phyloP scores from a whole-genome alignment of 1,139 yeast species.

The Scheffersomyces quercinus region DNA sequence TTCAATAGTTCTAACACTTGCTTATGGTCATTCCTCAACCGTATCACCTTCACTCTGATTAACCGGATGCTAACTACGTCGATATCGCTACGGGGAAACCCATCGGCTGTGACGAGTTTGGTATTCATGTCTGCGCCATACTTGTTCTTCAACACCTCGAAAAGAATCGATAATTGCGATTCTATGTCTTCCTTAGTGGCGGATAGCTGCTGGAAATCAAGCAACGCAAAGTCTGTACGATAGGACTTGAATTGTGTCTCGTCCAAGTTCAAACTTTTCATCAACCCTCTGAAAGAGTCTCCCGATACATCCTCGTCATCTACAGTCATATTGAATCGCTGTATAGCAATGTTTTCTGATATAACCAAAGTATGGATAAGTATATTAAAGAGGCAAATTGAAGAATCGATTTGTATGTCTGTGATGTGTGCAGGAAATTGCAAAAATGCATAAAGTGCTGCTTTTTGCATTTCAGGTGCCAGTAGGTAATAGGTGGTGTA shows the following conservation, averaged over 20 bases:
- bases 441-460: no score
- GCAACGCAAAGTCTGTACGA: constrained; percentile 17
- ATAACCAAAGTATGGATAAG: no score
- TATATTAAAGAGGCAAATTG: no score
- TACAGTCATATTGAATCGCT: not conserved
- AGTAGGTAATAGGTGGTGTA: no score
- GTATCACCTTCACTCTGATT: constrained; percentile 63
- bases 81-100: constrained; percentile 83
- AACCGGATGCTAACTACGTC: constrained; percentile 71
- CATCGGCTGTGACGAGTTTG: constrained; percentile 64
- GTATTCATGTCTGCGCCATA: constrained; percentile 62
- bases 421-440: no score
- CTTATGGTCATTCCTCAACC: constrained; percentile 68
- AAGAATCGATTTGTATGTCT: no score
- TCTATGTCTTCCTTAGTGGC: constrained; percentile 34
- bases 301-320: constrained; percentile 7
- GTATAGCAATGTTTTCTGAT: no score
- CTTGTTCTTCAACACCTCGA: constrained; percentile 30
- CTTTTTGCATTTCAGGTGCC: no score
- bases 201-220: constrained; percentile 30
- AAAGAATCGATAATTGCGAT: constrained; percentile 29
- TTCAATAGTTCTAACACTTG: constrained; percentile 52
- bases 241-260: constrained; percentile 23
- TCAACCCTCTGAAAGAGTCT: constrained; percentile 37
- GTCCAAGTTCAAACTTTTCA: constrained; percentile 41